Conservation (phyloP, 139 green algal genomes). For the Chlamydomonas schloesseri region DNA sequence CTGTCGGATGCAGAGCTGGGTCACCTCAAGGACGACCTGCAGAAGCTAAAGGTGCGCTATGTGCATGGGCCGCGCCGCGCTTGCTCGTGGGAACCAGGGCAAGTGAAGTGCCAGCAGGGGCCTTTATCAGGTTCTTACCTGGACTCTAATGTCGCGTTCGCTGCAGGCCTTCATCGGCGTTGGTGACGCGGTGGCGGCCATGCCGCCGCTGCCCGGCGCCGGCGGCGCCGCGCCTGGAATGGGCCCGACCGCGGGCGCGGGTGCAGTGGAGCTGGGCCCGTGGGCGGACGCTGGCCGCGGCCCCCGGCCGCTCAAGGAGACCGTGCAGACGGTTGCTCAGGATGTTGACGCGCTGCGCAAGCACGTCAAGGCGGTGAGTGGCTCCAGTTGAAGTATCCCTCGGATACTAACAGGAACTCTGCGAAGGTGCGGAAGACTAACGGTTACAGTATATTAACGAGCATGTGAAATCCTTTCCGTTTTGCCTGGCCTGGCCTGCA, state of each 20-base stretch:
- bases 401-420: background rate
- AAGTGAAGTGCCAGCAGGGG: too few species aligned
- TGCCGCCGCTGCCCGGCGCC: background rate
- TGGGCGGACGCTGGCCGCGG: conserved; percentile 35
- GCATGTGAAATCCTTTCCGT: too few species aligned
- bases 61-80: too few species aligned
- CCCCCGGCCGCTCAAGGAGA: conserved; percentile 16
- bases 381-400: too few species aligned
- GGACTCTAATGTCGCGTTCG: too few species aligned
- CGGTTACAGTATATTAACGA: too few species aligned
- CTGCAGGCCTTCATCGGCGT: conserved; percentile 15
- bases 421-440: background rate
- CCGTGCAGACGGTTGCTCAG: background rate
- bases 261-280: background rate
- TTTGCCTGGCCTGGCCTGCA: too few species aligned
- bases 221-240: background rate
- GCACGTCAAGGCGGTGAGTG: conserved; percentile 39
- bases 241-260: background rate
- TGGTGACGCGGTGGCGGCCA: background rate
- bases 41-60: background rate
- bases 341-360: conserved; percentile 26
- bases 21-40: conserved; percentile 1
- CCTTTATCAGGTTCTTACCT: too few species aligned
- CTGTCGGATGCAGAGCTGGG: background rate
- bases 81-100: too few species aligned